Conservation (phyloP, 352 stramenopile genomes). For the Phytopythium aichiense region DNA sequence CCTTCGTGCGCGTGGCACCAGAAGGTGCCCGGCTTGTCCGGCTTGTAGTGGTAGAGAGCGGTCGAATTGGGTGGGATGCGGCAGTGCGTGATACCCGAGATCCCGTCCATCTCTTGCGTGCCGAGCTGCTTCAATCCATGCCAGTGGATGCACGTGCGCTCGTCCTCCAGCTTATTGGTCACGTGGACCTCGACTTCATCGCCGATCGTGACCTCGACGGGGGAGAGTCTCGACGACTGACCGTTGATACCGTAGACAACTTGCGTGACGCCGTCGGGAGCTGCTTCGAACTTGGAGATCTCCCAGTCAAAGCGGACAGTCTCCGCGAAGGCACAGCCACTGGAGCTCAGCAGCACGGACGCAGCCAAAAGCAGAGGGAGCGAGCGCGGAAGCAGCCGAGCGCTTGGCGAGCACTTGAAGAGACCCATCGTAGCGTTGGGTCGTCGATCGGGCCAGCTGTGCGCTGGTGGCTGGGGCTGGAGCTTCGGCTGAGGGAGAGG, state of each 20-base stretch:
- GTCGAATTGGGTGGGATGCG: conserved; percentile 32
- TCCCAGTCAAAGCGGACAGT: conserved; percentile 13
- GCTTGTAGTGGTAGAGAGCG: conserved; percentile 38
- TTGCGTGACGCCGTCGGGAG: conserved; percentile 17
- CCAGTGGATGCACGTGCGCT: conserved; percentile 40
- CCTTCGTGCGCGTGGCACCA: conserved; percentile 45
- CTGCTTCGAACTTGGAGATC: conserved; percentile 15
- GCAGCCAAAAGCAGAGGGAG: neutral
- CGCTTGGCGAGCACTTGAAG: neutral
- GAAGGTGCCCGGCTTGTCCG: conserved; percentile 38
- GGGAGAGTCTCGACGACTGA: conserved; percentile 16
- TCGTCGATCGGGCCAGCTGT: neutral
- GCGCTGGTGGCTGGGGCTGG: neutral
- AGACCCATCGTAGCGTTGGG: neutral
- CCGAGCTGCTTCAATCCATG: conserved; percentile 35
- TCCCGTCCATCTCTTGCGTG: conserved; percentile 41
- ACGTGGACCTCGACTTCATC: conserved; percentile 33
- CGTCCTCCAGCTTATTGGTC: conserved; percentile 28
- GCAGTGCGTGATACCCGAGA: conserved; percentile 45
- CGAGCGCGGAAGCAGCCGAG: neutral
- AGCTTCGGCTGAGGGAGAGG: neutral
- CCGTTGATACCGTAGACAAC: conserved; percentile 34
- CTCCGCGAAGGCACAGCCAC: neutral
- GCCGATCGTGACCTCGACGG: conserved; percentile 25
- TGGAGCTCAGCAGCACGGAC: conserved; percentile 12